These are phyloP conservation scores for Paratinospora sagittata DNA, from an alignment of 164 flowering plant genomes.

Conservation along the genomic window DNA sequence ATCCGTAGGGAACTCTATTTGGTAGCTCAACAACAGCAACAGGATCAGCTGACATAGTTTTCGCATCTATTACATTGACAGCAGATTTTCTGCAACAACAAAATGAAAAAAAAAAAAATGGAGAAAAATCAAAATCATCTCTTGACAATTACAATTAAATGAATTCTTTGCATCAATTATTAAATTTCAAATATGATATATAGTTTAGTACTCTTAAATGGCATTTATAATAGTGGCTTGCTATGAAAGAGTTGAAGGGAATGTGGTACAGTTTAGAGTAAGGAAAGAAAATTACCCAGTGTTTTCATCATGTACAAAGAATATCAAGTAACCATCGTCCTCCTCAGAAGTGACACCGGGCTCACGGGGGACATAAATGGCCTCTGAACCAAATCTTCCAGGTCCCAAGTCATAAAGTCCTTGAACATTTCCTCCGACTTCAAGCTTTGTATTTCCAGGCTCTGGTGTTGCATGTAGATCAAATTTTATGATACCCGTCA, in stretches of 20 bases:
- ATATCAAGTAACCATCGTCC: conserved; percentile 93
- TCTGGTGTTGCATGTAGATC: conserved; percentile 84
- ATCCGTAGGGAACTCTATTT: conserved; percentile 83
- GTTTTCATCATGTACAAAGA: conserved; percentile 81
- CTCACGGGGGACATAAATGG: conserved; percentile 77
- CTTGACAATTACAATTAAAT: neutral
- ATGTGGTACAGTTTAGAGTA: neutral
- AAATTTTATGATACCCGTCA: conserved; percentile 74
- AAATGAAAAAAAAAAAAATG: neutral
- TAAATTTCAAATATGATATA: too few relatives aligned
- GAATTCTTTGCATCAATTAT: too few relatives aligned
- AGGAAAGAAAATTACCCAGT: conserved; percentile 51
- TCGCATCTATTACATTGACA: conserved; percentile 80
- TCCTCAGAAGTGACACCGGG: conserved; percentile 71
- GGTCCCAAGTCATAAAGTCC: conserved; percentile 80
- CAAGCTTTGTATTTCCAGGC: conserved; percentile 53
- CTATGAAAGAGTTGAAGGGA: neutral
- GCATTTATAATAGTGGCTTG: neutral
- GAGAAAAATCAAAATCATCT: neutral
- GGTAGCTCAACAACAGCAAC: conserved; percentile 92
- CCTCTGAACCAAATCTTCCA: conserved; percentile 91
- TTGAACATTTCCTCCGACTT: conserved; percentile 85
- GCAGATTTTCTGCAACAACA: conserved; percentile 66
- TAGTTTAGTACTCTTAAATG: neutral
- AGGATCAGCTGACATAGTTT: conserved; percentile 92